Evolutionary conservation across 208 protist genomes (phyloP).

Genomic region (Acanthamoeba triangularis): DNA sequence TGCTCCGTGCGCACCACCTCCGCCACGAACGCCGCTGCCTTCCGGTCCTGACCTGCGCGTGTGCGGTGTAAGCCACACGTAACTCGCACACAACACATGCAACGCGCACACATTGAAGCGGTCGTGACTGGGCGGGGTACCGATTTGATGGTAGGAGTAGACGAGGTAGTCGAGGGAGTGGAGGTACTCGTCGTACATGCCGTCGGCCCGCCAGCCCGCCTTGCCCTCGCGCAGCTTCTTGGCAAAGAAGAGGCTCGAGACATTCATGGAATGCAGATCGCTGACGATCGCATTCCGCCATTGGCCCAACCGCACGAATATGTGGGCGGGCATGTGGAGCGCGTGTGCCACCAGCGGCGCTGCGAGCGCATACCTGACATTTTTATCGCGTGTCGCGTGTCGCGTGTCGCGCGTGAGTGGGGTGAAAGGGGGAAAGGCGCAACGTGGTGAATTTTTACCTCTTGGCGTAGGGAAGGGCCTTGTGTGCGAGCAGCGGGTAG

Average conservation of each 20-base stretch:
- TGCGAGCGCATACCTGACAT: background rate
- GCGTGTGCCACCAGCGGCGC: conserved; percentile 45
- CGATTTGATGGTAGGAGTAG: conserved; percentile 36
- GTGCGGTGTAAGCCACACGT: background rate
- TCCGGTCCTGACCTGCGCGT: background rate
- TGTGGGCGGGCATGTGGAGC: conserved; percentile 66
- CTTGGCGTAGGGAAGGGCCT: conserved; percentile 49
- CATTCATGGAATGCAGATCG: conserved; percentile 37
- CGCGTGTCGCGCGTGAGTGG: background rate
- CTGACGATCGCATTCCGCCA: background rate
- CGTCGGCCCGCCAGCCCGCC: background rate
- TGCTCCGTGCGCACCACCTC: background rate
- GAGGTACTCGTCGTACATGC: conserved; percentile 62
- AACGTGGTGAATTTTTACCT: background rate
- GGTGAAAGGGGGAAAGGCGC: background rate
- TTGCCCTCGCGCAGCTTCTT: conserved; percentile 1
- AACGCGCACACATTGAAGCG: background rate
- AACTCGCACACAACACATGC: too few relatives aligned
- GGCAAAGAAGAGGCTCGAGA: background rate
- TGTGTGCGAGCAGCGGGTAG: conserved; percentile 28
- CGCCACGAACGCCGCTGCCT: background rate
- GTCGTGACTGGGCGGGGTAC: background rate
- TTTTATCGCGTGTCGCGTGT: too few relatives aligned
- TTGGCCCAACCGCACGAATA: conserved; percentile 26
- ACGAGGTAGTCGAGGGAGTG: conserved; percentile 38